Evolutionary conservation across 495 filamentous ascomycete species (phyloP).

Genomic region (Podospora conica): DNA sequence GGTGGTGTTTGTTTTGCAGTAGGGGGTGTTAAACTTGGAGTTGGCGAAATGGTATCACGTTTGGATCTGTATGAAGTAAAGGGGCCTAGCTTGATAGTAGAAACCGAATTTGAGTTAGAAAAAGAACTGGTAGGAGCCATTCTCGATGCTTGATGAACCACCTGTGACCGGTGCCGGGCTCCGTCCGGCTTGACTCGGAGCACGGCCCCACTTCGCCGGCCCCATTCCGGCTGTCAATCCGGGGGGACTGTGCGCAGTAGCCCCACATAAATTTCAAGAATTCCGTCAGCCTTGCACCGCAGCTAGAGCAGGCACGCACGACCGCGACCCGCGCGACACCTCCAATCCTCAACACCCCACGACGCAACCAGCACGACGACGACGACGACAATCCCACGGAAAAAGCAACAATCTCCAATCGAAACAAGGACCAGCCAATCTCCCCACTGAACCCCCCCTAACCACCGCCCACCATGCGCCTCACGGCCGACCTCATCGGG

Average conservation of each 20-base stretch:
- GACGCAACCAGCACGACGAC: not conserved
- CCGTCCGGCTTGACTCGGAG: not conserved
- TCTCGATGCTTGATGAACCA: not conserved
- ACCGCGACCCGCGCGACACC: not conserved
- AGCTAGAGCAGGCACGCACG: not conserved
- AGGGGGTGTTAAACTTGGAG: not conserved
- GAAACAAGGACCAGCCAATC: not conserved
- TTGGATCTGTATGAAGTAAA: not conserved
- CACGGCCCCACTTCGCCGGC: not conserved
- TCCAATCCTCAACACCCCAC: not conserved
- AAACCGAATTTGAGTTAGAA: not conserved
- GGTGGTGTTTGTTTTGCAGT: constrained; percentile 78
- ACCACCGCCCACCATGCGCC: constrained; percentile 58
- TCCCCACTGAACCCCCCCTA: not conserved
- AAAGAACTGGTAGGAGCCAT: too few species aligned
- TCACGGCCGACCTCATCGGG: constrained; percentile 89
- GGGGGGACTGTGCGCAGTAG: not conserved
- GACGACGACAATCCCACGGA: not conserved
- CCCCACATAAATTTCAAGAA: not conserved
- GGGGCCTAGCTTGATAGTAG: not conserved
- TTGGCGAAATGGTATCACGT: not conserved
- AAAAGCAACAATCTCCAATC: not conserved
- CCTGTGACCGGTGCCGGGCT: not conserved
- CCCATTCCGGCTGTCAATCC: not conserved
- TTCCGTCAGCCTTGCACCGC: not conserved